Base-by-base conservation (phyloP, 2,329 filamentous ascomycete genomes). In the Aspergillus eucalypticola region DNA sequence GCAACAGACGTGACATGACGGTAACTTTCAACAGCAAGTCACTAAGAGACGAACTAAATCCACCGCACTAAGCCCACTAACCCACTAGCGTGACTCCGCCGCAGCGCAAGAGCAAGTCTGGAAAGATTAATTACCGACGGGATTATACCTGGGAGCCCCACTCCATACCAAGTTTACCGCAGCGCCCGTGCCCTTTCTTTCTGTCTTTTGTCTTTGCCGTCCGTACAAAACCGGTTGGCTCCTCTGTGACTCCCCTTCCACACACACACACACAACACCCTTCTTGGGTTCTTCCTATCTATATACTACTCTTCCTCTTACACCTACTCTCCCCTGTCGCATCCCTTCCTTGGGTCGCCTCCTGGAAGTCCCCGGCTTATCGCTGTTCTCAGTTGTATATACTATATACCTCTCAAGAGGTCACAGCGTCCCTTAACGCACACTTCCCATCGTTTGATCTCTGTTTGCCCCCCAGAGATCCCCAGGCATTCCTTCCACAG, bases 191-290 rank as follows among this genome's bases (percentile, higher is more conserved):
- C 35, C 41, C 39, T 49, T 42, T 49, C 25, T 27, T 27, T 27
- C 7, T 27, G 25, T 27, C 25, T 27, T 44, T 35, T 50, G 19
- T 17, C 35, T 52, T 21, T 48, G 23, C 29, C 53, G 48, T 51
- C 48, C 41, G 38, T 62, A 62, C 62, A 60, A 62, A 60, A 62
- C 56, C 56, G 23, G 44, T 58, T 50, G 38, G 29, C 53, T 49
- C 21, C 46, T 54, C 39, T 39, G 21, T 25, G 11, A 44, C 51
- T 38, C 57, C 39, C 56, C 29, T 48, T 29, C 38, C 38, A 42
- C 25, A 29, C 52, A 35, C 23, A 29, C 51, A 32, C 32, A 35
- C 32, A 35, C 32, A 35, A 35, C 32, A 42, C 52, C 53, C 39
- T 55, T 42, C 35, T 46, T 44, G 53, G 53, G 53, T 50, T 29